These are phyloP conservation scores for Adansonia rubrostipa DNA, from an alignment of 441 rosid genomes.

Conservation along the genomic window DNA sequence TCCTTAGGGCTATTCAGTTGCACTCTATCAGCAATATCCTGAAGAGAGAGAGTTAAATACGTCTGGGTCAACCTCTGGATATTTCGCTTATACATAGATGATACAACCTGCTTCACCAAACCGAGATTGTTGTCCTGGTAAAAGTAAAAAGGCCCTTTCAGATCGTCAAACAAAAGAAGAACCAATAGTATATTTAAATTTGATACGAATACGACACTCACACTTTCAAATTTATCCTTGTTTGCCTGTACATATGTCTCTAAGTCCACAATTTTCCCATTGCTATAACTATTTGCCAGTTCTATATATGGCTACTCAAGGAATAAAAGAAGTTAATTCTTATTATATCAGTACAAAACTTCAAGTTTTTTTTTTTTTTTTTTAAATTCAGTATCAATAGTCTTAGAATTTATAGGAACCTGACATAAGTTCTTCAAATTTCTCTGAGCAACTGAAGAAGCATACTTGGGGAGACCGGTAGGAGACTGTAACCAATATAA, in stretches of 20 bases:
- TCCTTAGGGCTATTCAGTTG: conserved; percentile 79
- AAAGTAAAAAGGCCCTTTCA: conserved; percentile 32
- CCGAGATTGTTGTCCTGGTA: conserved; percentile 93
- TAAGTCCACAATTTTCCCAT: conserved; percentile 65
- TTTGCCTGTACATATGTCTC: conserved; percentile 58
- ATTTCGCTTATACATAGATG: conserved; percentile 93
- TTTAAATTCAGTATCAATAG: neutral
- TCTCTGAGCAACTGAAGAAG: conserved; percentile 82
- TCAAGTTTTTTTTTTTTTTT: neutral
- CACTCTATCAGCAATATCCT: conserved; percentile 92
- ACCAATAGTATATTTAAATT: conserved; percentile 16
- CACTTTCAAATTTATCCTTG: conserved; percentile 65
- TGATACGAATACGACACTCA: conserved; percentile 38
- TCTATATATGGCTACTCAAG: conserved; percentile 70
- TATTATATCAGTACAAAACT: neutral
- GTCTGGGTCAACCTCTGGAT: conserved; percentile 94
- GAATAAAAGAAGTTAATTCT: conserved; percentile 16
- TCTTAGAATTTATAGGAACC: conserved; percentile 39
- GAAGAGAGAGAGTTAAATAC: conserved; percentile 92
- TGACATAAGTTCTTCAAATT: conserved; percentile 61
- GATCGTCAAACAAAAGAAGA: conserved; percentile 24
- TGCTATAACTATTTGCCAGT: conserved; percentile 65
- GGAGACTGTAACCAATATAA: conserved; percentile 56
- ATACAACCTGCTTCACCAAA: conserved; percentile 86
- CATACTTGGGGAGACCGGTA: conserved; percentile 75